Evolutionary conservation across 768 basidiomycete species (phyloP).

Genomic region (Leccinum truebloodii): DNA sequence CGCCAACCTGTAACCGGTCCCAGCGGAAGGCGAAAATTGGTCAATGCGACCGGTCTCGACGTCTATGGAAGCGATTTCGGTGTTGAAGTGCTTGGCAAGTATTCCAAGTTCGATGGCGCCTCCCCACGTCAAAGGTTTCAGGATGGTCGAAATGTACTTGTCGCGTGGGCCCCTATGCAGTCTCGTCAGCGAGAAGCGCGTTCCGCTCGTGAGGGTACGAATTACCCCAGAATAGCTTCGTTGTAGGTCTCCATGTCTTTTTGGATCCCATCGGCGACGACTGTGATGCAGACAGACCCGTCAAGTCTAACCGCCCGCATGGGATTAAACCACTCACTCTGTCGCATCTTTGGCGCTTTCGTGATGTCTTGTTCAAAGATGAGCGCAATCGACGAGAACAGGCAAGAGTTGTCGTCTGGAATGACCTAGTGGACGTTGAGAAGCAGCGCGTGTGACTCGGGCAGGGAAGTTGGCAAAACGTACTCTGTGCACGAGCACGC

Average conservation of each 20-base stretch:
- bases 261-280: slow-evolving; percentile 81
- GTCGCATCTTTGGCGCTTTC: slow-evolving; percentile 69
- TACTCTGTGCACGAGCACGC: slow-evolving; percentile 76
- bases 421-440: slow-evolving; percentile 53
- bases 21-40: slow-evolving; percentile 55
- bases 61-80: slow-evolving; percentile 89
- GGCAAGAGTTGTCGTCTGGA: slow-evolving; percentile 97
- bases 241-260: slow-evolving; percentile 70
- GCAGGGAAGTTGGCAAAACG: neutral
- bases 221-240: slow-evolving; percentile 86
- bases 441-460: slow-evolving; percentile 8
- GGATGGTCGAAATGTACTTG: slow-evolving; percentile 80
- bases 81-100: slow-evolving; percentile 76
- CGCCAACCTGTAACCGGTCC: no score
- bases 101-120: slow-evolving; percentile 93
- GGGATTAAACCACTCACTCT: slow-evolving; percentile 50
- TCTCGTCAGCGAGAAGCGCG: neutral
- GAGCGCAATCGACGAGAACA: slow-evolving; percentile 85
- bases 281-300: slow-evolving; percentile 38
- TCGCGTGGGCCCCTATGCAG: slow-evolving; percentile 50
- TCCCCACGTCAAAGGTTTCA: slow-evolving; percentile 84
- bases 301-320: slow-evolving; percentile 7
- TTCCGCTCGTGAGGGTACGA: slow-evolving; percentile 3
- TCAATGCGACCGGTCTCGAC: slow-evolving; percentile 92
- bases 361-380: slow-evolving; percentile 81